Evolutionary conservation across 306 rosid species (phyloP), one percentile per base, ranked within the genome.

Genomic region (Vigna radiata): DNA sequence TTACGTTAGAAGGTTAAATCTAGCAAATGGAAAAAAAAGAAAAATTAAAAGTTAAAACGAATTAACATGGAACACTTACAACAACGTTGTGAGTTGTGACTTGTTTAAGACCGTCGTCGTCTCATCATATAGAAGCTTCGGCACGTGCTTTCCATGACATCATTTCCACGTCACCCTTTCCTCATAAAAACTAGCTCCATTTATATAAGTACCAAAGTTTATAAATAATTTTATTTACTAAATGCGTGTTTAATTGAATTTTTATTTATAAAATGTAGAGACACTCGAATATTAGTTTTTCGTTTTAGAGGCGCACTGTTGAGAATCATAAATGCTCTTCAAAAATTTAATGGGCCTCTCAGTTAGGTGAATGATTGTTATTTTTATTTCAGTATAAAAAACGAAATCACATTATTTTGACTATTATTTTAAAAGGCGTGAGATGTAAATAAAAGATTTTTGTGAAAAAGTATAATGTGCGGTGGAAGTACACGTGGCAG

Each of bases 101-200:
- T 46, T 25, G 79, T 23, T 23, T 50, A 53, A 33, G 33, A 46
- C 18, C 12, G 44, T 73, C 65, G 21, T 62, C 58, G 41, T 46
- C 63, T 39, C n/a, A 63, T 25, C 27, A 25, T 25, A 25, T 17
- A 29, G 70, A 83, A 87, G 87, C 82, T 83, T 85, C 79, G 31
- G 81, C 91, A 81, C 86, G 87, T 85, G 89, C 80, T 25, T 76
- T 66, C 65, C 87, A 69, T 47, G 76, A 81, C 86, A 72, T 54
- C 54, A 68, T 21, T 7, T 8, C 54, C 29, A 29, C 84, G 83
- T 83, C 87, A 87, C 43, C 56, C 65, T 25, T 7, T 21, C 66
- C 68, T 77, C 81, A 66, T 59, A 29, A 27, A 60, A 29, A 29
- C 12, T 17, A 60, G 1, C 8, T 23, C 8, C 27, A 19, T 53